Percentiles rank a stretch among this genome's conserved stretches.
These are phyloP conservation scores for Mrakia blollopis DNA, from an alignment of 768 basidiomycete species.

Conservation along the genomic window DNA sequence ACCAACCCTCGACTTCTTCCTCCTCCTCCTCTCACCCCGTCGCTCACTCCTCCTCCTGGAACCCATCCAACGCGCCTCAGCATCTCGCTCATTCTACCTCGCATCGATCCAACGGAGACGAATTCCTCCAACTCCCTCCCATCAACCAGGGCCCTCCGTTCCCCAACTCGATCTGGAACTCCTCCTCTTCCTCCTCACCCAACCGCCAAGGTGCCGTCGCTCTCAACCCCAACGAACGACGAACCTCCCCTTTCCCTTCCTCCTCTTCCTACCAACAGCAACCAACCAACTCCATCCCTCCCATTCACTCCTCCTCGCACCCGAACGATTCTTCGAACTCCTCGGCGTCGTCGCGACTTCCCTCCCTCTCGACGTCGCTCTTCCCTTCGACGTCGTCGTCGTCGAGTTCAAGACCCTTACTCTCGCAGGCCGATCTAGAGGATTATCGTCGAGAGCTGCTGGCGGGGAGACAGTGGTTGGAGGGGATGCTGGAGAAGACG, in stretches of 20 bases:
- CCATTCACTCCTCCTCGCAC: neutral
- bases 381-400: too few relatives aligned
- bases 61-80: neutral
- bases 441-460: neutral
- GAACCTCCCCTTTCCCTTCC: neutral
- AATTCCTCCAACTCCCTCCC: neutral
- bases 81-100: neutral
- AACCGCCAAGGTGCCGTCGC: neutral
- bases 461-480: neutral
- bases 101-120: neutral
- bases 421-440: neutral
- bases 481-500: neutral
- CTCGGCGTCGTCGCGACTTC: neutral
- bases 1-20: neutral
- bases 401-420: neutral
- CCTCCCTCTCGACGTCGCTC: neutral
- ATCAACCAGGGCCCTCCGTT: neutral
- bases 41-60: neutral
- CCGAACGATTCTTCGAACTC: neutral
- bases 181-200: neutral
- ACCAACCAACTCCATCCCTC: neutral
- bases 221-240: neutral
- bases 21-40: neutral
- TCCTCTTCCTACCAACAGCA: neutral
- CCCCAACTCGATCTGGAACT: neutral